phyloP scores from a whole-genome alignment of 2,329 filamentous ascomycete species.

The Camillea tinctor region DNA sequence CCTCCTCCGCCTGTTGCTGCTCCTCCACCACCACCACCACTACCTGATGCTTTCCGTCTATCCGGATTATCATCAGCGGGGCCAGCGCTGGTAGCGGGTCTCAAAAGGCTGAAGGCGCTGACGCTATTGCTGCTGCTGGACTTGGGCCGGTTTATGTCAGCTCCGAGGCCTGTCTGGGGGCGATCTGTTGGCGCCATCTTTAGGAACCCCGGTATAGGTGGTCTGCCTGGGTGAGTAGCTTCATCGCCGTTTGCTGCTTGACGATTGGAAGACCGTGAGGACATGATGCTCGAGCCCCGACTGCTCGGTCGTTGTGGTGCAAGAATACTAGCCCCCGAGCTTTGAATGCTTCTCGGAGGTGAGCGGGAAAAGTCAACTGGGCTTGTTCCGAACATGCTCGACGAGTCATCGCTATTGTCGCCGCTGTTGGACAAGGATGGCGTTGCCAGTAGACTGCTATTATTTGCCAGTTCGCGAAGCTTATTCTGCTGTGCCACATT shows the following conservation, averaged over 20 bases:
- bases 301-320: conserved; percentile 44
- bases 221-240: conserved; percentile 21
- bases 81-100: conserved; percentile 10
- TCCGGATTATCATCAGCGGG: neutral
- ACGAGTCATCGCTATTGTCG: conserved; percentile 57
- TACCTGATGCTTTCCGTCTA: neutral
- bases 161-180: conserved; percentile 24
- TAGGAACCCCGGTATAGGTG: conserved; percentile 30
- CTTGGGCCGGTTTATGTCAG: conserved; percentile 27
- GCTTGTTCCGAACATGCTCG: conserved; percentile 52
- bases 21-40: too few species aligned
- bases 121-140: conserved; percentile 25
- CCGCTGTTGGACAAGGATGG: conserved; percentile 40
- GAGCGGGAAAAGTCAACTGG: conserved; percentile 59
- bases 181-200: conserved; percentile 31
- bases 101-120: conserved; percentile 15
- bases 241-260: conserved; percentile 15
- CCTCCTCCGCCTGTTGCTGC: too few species aligned
- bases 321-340: conserved; percentile 48
- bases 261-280: conserved; percentile 39
- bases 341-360: conserved; percentile 52
- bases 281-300: conserved; percentile 53
- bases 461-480: conserved; percentile 80
- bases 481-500: conserved; percentile 75
- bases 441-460: conserved; percentile 61